These are phyloP conservation scores for Saitozyma podzolica DNA, from an alignment of 768 basidiomycete species.

Conservation along the genomic window DNA sequence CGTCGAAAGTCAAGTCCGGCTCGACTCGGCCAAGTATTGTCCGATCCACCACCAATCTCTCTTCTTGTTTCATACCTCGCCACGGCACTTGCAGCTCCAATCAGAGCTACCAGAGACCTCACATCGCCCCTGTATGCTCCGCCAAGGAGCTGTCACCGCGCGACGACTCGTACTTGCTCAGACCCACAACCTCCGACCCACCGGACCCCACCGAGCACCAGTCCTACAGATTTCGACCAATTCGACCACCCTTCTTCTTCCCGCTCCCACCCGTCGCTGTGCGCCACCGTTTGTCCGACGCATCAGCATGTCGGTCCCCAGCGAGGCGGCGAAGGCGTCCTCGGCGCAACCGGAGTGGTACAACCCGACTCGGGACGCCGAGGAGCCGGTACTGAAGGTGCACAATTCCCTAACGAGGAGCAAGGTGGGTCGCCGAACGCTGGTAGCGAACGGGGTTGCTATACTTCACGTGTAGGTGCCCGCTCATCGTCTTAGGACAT, in stretches of 20 bases:
- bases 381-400: conserved; percentile 72
- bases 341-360: conserved; percentile 57
- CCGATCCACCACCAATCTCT: too few relatives aligned
- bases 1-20: too few relatives aligned
- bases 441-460: too few relatives aligned
- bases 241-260: conserved; percentile 1
- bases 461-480: not conserved
- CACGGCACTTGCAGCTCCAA: too few relatives aligned
- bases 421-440: conserved; percentile 62
- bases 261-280: not conserved
- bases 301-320: conserved; percentile 29
- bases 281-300: not conserved
- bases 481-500: conserved; percentile 61
- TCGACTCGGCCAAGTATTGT: too few relatives aligned
- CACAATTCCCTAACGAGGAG: conserved; percentile 90
- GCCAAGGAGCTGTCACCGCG: too few relatives aligned
- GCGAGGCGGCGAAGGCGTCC: conserved; percentile 34
- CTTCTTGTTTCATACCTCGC: too few relatives aligned
- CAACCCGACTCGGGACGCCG: conserved; percentile 56
- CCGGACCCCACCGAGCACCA: not conserved
- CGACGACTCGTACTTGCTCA: too few relatives aligned
- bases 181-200: too few relatives aligned
- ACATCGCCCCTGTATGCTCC: too few relatives aligned
- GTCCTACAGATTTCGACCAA: not conserved
- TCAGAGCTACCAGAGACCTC: too few relatives aligned